phyloP scores from a whole-genome alignment of 768 basidiomycete genomes.

The Macrolepiota fuliginosa region DNA sequence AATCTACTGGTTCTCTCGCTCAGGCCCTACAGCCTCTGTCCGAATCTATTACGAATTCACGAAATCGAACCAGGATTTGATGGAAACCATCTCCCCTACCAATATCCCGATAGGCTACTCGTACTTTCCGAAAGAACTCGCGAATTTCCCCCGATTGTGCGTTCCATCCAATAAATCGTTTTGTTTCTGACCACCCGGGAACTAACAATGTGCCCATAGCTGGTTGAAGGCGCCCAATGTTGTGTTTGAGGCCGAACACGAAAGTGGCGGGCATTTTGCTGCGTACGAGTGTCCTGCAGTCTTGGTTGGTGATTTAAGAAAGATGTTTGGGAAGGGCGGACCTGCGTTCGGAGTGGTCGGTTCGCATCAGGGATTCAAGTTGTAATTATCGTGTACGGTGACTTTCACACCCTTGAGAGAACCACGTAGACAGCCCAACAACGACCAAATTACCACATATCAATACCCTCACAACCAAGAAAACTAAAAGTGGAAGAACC shows the following conservation, averaged over 20 bases:
- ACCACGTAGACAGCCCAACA: no score
- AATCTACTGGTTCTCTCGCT: slow-evolving; percentile 55
- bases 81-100: no score
- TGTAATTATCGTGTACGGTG: no score
- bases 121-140: slow-evolving; percentile 49
- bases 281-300: slow-evolving; percentile 46
- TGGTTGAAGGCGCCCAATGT: slow-evolving; percentile 37
- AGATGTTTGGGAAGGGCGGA: slow-evolving; percentile 55
- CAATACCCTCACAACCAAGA: not conserved
- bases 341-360: slow-evolving; percentile 46
- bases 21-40: slow-evolving; percentile 54
- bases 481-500: not conserved
- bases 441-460: no score
- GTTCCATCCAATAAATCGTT: slow-evolving; percentile 8
- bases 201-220: slow-evolving; percentile 23
- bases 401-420: no score
- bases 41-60: slow-evolving; percentile 56
- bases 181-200: not conserved
- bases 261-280: slow-evolving; percentile 58
- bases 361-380: slow-evolving; percentile 36
- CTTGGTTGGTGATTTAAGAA: slow-evolving; percentile 47
- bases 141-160: slow-evolving; percentile 27
- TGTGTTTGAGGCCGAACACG: slow-evolving; percentile 49
- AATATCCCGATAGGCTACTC: slow-evolving; percentile 47
- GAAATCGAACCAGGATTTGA: slow-evolving; percentile 15